Evolutionary conservation across 2,329 filamentous ascomycete genomes (phyloP), one percentile per base, ranked within the genome.

Genomic region (Verticillium tricorpus): DNA sequence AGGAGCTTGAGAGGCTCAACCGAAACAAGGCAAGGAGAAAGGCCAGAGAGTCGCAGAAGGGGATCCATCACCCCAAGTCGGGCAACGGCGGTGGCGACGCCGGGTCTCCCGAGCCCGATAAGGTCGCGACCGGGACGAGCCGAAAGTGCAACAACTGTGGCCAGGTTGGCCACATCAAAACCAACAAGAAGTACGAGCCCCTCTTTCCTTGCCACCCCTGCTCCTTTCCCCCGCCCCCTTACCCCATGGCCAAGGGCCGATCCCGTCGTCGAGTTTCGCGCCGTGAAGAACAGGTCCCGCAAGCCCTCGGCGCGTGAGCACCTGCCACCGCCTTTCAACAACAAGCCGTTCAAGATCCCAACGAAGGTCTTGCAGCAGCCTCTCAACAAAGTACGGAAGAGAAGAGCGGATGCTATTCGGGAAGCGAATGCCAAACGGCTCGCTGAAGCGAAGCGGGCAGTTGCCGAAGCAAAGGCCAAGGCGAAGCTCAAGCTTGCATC

Each of bases 81-180:
- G 12, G 45, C 45, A 64, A 63, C 58, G 65, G 60, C 14, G 58
- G 61, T 14, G 58, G 58, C 58, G 82, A 80, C 58, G 79, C 80
- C 39, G 79, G 74, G 57, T 85, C 84, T 34, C 83, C 84, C 28
- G 82, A 82, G 63, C 69, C 73, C 58, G 83, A 83, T 71, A 85
- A 86, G 71, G 78, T 82, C 69, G 79, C 80, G 64, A 84, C 79
- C 57, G 87, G 89, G 64, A 96, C 92, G 61, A 89, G 89, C 37
- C 85, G 96, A 70, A 98, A 98, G 80, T 99, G 95, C 78, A 95
- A 95, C 67, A 98, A 97, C 76, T 99, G 95, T 78, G 95, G 95
- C 58, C 91, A 95, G 75, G 90, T 96, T 60, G 95, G 95, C 35
- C 95, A 99, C 72, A 99, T 99, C 82, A 97, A 97, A 78, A 98